Evolutionary conservation across 228 moss, liverwort and hornwort genomes (phyloP), one percentile per base, ranked within the genome.

Genomic region (Sphagnum fallax): DNA sequence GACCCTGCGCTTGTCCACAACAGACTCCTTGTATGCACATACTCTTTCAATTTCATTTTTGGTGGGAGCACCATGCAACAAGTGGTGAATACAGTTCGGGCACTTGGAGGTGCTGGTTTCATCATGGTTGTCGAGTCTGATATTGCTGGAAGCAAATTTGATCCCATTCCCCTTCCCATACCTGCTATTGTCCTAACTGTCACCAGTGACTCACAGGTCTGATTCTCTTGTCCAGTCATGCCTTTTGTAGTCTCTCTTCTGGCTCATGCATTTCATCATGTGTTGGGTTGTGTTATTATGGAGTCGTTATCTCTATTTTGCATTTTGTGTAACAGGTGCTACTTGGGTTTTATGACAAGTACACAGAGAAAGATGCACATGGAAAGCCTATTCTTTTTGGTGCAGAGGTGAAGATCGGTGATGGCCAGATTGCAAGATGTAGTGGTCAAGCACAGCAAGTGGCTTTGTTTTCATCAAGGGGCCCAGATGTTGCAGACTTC

Each of bases 51-150:
- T 64, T 94, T 91, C 48, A 82, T 94, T 52, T 94, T 83, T 61
- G 94, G 94, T 14, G 89, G 91, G 48, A 84, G 85, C 50, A 89
- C 91, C 4, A 84, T 94, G 69, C 79, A 78, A 67, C 85, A 84
- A 65, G 77, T 94, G 48, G 82, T 82, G 69, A 83, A 72, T 61
- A 82, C 89, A 5, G 73, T 87, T 18, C 64, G 50, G 58, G 74
- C 82, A 6, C 52, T 94, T 58, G 79, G 75, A 32, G 94, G 91
- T 1, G 88, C 81, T 4, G 94, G 94, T 16, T 91, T 94, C 65
- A 70, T 84, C 47, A 77, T 94, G 82, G 80, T 94, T 51, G 91
- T 89, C 50, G 83, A 91, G 65, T 89, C 87, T 10, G 94, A 94
- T 64, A 79, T 82, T 10, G 89, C 94, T 5, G 94, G 86, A 5